A percentile compares a stretch with the other conserved stretches of the same genome.
These are phyloP conservation scores for Aspergillus kassunensis DNA, from an alignment of 495 filamentous ascomycete genomes.

Conservation along the genomic window DNA sequence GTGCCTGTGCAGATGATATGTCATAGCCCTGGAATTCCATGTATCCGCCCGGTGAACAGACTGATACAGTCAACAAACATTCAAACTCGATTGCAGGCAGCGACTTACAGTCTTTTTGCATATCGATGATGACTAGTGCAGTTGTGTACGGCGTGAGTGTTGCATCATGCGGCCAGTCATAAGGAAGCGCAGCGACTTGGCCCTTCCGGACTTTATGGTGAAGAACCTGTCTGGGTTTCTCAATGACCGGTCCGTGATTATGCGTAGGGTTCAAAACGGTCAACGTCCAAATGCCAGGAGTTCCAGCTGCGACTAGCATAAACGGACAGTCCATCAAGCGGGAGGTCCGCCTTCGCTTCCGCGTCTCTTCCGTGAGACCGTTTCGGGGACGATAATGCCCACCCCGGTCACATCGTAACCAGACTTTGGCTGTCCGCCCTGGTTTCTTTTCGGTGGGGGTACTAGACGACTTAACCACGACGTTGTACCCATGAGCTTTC, in stretches of 20 bases:
- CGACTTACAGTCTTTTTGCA: slow-evolving; percentile 65
- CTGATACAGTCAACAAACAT: slow-evolving; percentile 32
- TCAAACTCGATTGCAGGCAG: too few relatives aligned
- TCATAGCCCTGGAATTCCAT: slow-evolving; percentile 58
- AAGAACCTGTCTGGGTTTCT: slow-evolving; percentile 37
- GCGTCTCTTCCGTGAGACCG: slow-evolving; percentile 46
- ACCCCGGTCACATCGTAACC: slow-evolving; percentile 49
- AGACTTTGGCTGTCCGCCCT: slow-evolving; percentile 44
- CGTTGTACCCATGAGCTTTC: slow-evolving; percentile 46
- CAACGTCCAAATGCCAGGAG: slow-evolving; percentile 44
- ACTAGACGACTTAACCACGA: slow-evolving; percentile 48
- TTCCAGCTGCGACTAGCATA: slow-evolving; percentile 43
- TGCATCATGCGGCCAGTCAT: slow-evolving; percentile 61
- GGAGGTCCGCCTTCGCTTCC: slow-evolving; percentile 44
- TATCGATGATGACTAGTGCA: slow-evolving; percentile 66
- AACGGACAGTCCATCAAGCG: slow-evolving; percentile 48
- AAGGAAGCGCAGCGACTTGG: slow-evolving; percentile 49
- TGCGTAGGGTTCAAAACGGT: slow-evolving; percentile 42
- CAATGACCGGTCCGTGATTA: slow-evolving; percentile 43
- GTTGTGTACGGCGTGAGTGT: slow-evolving; percentile 55
- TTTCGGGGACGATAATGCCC: slow-evolving; percentile 49
- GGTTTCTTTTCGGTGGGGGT: slow-evolving; percentile 47
- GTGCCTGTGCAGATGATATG: slow-evolving; percentile 45
- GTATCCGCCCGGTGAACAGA: slow-evolving; percentile 57
- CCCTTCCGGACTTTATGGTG: slow-evolving; percentile 46